A percentile compares a stretch with the other conserved stretches of the same genome.
phyloP scores from a whole-genome alignment of 2,329 filamentous ascomycete genomes.

The Colletotrichum sp. region DNA sequence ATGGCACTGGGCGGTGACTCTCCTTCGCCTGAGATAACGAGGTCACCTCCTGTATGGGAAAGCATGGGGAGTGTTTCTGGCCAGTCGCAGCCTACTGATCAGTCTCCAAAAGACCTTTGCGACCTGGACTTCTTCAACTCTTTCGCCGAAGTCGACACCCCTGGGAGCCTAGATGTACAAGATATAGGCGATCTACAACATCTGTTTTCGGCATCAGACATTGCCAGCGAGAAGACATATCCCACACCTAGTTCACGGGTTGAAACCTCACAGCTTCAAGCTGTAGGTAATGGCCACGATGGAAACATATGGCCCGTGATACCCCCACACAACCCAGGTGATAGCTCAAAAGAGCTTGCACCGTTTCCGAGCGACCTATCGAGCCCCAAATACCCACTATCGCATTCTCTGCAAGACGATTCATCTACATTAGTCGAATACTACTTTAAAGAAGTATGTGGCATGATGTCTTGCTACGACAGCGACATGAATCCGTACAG shows the following conservation, averaged over 20 bases:
- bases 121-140: neutral
- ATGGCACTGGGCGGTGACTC: neutral
- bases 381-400: neutral
- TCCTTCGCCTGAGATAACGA: neutral
- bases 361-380: neutral
- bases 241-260: neutral
- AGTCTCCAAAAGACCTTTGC: neutral
- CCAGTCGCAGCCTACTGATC: neutral
- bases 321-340: neutral
- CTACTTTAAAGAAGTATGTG: constrained; percentile 68
- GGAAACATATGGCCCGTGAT: neutral
- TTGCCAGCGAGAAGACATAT: neutral
- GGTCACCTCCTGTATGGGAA: no score
- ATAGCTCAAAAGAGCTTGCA: neutral
- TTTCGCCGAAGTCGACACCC: neutral
- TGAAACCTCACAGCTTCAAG: neutral
- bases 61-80: neutral
- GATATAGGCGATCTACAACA: neutral
- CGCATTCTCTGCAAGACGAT: neutral
- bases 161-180: neutral
- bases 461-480: constrained; percentile 69
- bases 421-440: constrained; percentile 65
- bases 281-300: neutral
- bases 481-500: constrained; percentile 66
- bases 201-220: neutral